phyloP scores from a whole-genome alignment of 306 rosid species.

The Quercus engelmannii region DNA sequence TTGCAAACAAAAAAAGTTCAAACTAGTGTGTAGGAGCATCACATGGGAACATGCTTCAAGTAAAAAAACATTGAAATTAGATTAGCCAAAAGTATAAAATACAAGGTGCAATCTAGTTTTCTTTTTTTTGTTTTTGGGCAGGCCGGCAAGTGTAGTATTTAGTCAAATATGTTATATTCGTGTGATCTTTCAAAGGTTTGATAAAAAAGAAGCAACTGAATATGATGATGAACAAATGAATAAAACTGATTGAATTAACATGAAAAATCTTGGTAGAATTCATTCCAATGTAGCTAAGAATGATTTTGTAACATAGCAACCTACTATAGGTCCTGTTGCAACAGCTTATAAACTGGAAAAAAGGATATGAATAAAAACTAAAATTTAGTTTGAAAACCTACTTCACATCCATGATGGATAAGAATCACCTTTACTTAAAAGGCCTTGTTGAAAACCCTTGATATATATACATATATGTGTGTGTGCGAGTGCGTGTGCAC shows the following conservation, averaged over 20 bases:
- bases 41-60: background rate
- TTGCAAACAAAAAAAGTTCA: background rate
- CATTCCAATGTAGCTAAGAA: background rate
- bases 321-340: background rate
- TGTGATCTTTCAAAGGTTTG: background rate
- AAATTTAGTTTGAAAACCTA: no score
- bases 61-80: background rate
- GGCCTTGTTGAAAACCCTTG: no score
- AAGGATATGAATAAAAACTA: no score
- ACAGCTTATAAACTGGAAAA: no score
- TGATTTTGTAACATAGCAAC: background rate
- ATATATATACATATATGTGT: no score
- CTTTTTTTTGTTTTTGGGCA: background rate
- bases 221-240: background rate
- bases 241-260: background rate
- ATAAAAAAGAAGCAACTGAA: background rate
- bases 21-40: background rate
- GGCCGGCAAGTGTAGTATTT: background rate
- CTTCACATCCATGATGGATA: no score
- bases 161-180: background rate
- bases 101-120: background rate
- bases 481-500: fast-evolving
- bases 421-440: no score
- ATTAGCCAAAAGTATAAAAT: background rate
- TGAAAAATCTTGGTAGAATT: background rate